Conservation (phyloP, 768 basidiomycete species). For the Naganishia vaughanmartiniae region DNA sequence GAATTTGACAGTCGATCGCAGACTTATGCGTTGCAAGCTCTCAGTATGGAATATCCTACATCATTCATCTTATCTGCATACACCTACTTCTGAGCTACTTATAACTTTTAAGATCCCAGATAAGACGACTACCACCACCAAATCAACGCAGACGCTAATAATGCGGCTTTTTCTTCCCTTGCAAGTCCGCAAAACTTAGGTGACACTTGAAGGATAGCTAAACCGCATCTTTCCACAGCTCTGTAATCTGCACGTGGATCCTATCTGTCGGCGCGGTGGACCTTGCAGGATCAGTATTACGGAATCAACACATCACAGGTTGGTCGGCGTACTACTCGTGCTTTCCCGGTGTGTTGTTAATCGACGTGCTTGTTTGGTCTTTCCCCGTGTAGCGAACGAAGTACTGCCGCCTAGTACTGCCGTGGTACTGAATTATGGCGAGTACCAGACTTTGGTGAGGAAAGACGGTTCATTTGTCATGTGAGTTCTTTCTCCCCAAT, state of each 20-base stretch:
- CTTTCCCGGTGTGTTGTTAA: background rate
- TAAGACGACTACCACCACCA: too few relatives aligned
- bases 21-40: background rate
- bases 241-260: constrained; percentile 12
- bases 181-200: background rate
- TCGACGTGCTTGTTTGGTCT: background rate
- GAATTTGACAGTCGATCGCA: background rate
- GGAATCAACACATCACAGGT: constrained; percentile 21
- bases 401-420: constrained; percentile 10
- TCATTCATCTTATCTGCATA: too few relatives aligned
- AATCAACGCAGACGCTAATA: background rate
- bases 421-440: constrained; percentile 33
- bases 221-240: background rate
- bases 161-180: background rate
- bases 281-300: constrained; percentile 1
- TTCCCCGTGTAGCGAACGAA: background rate
- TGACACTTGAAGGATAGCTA: background rate
- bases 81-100: too few relatives aligned
- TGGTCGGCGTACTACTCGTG: background rate
- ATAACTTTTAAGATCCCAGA: too few relatives aligned
- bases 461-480: constrained; percentile 45
- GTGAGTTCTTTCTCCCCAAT: constrained; percentile 30
- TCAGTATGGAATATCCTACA: too few relatives aligned
- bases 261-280: constrained; percentile 39
- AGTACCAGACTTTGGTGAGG: constrained; percentile 36